A percentile compares a stretch with the other conserved stretches of the same genome.
Conservation (phyloP, 1,139 yeast species). For the Hansenula lynferdii region DNA sequence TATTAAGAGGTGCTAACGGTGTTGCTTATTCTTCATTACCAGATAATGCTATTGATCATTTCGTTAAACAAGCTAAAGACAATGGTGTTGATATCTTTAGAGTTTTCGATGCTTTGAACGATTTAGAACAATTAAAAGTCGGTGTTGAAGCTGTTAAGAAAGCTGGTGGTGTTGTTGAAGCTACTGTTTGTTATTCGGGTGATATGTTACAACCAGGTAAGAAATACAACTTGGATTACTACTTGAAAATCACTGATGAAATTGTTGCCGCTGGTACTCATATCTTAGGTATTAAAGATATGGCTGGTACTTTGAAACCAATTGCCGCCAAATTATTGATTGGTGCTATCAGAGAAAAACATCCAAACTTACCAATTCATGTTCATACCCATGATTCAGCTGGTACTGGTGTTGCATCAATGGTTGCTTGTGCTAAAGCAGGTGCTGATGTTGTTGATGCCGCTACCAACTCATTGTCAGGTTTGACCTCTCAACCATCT, state of each 20-base stretch:
- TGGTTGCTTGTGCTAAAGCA: conserved; percentile 90
- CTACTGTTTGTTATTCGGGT: conserved; percentile 98
- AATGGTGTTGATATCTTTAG: conserved; percentile 97
- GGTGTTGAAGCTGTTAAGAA: conserved; percentile 98
- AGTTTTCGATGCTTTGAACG: conserved; percentile 96
- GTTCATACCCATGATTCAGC: conserved; percentile 99
- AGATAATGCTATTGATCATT: conserved; percentile 97
- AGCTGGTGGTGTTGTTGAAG: conserved; percentile 99
- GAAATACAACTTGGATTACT: conserved; percentile 92
- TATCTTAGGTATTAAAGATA: conserved; percentile 94
- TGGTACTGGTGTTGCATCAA: conserved; percentile 97
- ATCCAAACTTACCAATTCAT: conserved; percentile 94
- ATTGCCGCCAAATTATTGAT: conserved; percentile 81
- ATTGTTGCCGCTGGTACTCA: conserved; percentile 95
- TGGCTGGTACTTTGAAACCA: conserved; percentile 99
- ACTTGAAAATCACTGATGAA: conserved; percentile 73
- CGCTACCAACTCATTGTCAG: conserved; percentile 96
- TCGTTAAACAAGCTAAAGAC: conserved; percentile 89
- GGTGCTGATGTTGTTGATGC: conserved; percentile 99
- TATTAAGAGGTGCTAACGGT: conserved; percentile 98
- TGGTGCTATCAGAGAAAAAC: conserved; percentile 74
- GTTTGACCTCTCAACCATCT: conserved; percentile 99
- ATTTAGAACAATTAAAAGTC: conserved; percentile 91
- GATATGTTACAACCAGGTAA: conserved; percentile 95
- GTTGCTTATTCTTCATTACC: conserved; percentile 97